Conservation (phyloP, 768 basidiomycete species). For the Lentinula aciculospora region DNA sequence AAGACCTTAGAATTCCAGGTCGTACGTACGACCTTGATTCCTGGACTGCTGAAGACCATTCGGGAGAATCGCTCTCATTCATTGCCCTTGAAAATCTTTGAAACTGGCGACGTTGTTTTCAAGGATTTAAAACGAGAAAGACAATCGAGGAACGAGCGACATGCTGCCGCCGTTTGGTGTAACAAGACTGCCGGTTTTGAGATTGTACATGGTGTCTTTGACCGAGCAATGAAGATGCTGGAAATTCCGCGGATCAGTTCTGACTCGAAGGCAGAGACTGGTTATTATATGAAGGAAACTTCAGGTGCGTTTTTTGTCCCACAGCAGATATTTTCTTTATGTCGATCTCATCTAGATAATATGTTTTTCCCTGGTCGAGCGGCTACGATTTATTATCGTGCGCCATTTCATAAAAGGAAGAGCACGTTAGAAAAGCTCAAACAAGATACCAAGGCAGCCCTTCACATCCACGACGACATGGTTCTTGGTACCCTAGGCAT, state of each 20-base stretch:
- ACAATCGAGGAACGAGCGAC: slow-evolving; percentile 82
- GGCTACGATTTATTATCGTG: slow-evolving; percentile 86
- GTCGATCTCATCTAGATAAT: slow-evolving; percentile 50
- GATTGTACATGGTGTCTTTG: slow-evolving; percentile 90
- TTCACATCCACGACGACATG: slow-evolving; percentile 46
- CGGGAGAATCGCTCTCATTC: slow-evolving; percentile 94
- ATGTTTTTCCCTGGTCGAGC: slow-evolving; percentile 95
- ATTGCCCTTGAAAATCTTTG: slow-evolving; percentile 90
- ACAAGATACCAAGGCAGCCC: slow-evolving; percentile 38
- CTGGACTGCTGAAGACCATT: slow-evolving; percentile 93
- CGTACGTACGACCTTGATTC: slow-evolving; percentile 91
- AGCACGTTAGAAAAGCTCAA: slow-evolving; percentile 28
- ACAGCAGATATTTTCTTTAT: neutral
- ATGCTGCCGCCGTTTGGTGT: slow-evolving; percentile 91
- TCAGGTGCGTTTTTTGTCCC: slow-evolving; percentile 53
- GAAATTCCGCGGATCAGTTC: slow-evolving; percentile 76
- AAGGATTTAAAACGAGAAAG: slow-evolving; percentile 77
- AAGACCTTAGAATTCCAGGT: slow-evolving; percentile 98
- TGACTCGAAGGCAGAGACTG: slow-evolving; percentile 53
- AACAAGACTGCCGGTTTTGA: slow-evolving; percentile 97
- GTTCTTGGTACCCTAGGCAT: slow-evolving; percentile 89
- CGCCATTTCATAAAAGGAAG: slow-evolving; percentile 29
- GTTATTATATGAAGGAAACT: slow-evolving; percentile 90
- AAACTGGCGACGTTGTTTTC: slow-evolving; percentile 88
- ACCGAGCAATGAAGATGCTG: slow-evolving; percentile 93